Evolutionary conservation across 352 stramenopile species (phyloP), one percentile per base, ranked within the genome.

Genomic region (Paralagenidium karlingii): DNA sequence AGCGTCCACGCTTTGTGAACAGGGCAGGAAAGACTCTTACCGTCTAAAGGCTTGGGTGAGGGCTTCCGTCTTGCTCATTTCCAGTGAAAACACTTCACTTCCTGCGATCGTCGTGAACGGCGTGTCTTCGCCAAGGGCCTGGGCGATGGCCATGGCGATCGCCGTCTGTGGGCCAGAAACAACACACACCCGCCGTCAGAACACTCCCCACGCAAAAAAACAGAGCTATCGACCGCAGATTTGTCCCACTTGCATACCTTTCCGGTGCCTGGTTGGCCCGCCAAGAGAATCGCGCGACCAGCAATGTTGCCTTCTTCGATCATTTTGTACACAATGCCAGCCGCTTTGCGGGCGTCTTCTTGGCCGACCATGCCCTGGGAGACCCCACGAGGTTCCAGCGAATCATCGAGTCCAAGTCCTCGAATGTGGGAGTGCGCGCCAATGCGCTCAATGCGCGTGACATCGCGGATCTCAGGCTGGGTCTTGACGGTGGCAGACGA

Each of bases 1-100:
- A 20, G 32, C 13, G 10, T 8, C 16, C 7, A 40, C 24, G 11
- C 13, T 11, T 33, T 27, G 24, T 40, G n/a, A 13, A 40, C 24
- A 13, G 34, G n/a, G n/a, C n/a, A n/a, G n/a, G n/a, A n/a, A n/a
- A n/a, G 16, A 7, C 3, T 47, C 45, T 4, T 29, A 73, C 56
- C 84, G 71, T 34, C 96, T 82, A 54, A 99, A 96, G 1, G 94
- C 94, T 62, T 99, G 96, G 21, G 96, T 99, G 32, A 99, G 65
- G 29, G 95, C 95, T 58, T 99, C 96, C 8, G 96, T 99, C 75
- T 99, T 99, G 68, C 80, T 97, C 85, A 99, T 98, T 68, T 99
- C 96, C 5, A 99, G 68, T 26, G 91, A 98, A 53, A 99, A 99
- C 20, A 99, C 64, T 47, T 99, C 95, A 18, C 82, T 97, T n/a